phyloP scores from a whole-genome alignment of 129 eudicot species.

The Tagetes patula region DNA sequence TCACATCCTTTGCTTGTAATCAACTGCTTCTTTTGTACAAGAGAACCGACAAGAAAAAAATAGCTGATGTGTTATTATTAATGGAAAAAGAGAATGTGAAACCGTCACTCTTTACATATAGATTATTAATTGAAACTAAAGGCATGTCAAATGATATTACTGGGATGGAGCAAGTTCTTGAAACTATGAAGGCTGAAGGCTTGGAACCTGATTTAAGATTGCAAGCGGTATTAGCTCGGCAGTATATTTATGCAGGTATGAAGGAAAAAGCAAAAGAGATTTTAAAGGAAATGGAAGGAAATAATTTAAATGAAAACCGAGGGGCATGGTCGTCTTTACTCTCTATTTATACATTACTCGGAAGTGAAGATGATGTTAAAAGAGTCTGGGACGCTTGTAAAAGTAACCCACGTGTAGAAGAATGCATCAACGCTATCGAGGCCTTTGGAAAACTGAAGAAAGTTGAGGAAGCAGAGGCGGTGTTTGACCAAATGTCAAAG shows the following conservation, averaged over 20 bases:
- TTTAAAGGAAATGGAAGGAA: slow-evolving; percentile 73
- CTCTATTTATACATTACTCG: slow-evolving; percentile 59
- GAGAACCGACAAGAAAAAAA: slow-evolving; percentile 66
- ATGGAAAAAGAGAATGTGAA: slow-evolving; percentile 80
- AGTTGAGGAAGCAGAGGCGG: slow-evolving; percentile 71
- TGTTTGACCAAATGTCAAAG: slow-evolving; percentile 46
- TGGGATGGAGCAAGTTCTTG: slow-evolving; percentile 81
- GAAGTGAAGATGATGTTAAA: slow-evolving; percentile 57
- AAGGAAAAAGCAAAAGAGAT: slow-evolving; percentile 68
- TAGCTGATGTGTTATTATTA: slow-evolving; percentile 65
- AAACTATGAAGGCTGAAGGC: slow-evolving; percentile 84
- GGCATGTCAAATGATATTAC: slow-evolving; percentile 64
- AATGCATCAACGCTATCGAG: slow-evolving; percentile 57
- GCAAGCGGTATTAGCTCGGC: slow-evolving; percentile 44
- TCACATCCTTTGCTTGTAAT: slow-evolving; percentile 60
- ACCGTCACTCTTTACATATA: slow-evolving; percentile 66
- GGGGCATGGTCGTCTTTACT: slow-evolving; percentile 46
- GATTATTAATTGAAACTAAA: slow-evolving; percentile 62
- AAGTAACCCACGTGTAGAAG: slow-evolving; percentile 39
- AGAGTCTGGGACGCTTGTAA: slow-evolving; percentile 68
- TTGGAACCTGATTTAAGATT: slow-evolving; percentile 35
- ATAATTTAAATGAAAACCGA: slow-evolving; percentile 38
- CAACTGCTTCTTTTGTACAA: slow-evolving; percentile 77
- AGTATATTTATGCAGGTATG: slow-evolving; percentile 52
- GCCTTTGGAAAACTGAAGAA: slow-evolving; percentile 76